A percentile compares a stretch with the other conserved stretches of the same genome.
These are phyloP conservation scores for Leccinum ponderosum DNA, from an alignment of 1,284 basidiomycete genomes.

Conservation along the genomic window DNA sequence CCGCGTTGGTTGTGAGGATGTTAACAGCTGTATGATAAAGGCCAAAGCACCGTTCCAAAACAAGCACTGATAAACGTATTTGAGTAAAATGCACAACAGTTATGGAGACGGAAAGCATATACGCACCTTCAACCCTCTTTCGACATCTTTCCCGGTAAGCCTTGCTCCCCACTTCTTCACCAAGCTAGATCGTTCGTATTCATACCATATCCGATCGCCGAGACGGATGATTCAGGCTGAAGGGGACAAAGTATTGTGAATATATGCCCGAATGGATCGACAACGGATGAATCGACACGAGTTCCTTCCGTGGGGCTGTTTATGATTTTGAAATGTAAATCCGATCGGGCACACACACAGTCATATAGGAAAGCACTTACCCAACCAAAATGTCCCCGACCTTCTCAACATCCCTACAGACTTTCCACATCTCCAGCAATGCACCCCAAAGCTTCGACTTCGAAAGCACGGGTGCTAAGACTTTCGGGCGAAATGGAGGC, in stretches of 20 bases:
- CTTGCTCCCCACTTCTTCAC: slow-evolving; percentile 79
- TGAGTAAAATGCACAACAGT: not conserved
- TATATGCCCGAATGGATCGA: slow-evolving; percentile 72
- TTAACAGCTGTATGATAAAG: slow-evolving; percentile 49
- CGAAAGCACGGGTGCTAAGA: slow-evolving; percentile 82
- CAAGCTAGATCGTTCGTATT: slow-evolving; percentile 58
- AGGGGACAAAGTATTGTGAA: slow-evolving; percentile 52
- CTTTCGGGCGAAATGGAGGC: slow-evolving; percentile 40
- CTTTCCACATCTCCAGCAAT: slow-evolving; percentile 31
- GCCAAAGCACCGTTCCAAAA: not conserved
- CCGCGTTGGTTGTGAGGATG: slow-evolving; percentile 32
- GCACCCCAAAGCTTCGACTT: slow-evolving; percentile 48
- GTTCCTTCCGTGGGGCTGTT: slow-evolving; percentile 71
- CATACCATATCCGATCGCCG: slow-evolving; percentile 3
- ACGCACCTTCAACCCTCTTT: slow-evolving; percentile 70
- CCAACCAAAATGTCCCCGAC: slow-evolving; percentile 51
- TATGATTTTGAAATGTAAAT: not conserved
- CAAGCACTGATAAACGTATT: not conserved
- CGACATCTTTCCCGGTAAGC: slow-evolving; percentile 70
- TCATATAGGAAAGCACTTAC: slow-evolving; percentile 44
- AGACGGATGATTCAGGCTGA: slow-evolving; percentile 9
- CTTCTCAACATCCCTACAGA: slow-evolving; percentile 19
- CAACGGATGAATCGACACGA: slow-evolving; percentile 57
- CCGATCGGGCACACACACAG: not conserved
- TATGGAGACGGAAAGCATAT: not conserved